Conservation (phyloP, 352 stramenopile species). For the Aphanomyces stellatus region DNA sequence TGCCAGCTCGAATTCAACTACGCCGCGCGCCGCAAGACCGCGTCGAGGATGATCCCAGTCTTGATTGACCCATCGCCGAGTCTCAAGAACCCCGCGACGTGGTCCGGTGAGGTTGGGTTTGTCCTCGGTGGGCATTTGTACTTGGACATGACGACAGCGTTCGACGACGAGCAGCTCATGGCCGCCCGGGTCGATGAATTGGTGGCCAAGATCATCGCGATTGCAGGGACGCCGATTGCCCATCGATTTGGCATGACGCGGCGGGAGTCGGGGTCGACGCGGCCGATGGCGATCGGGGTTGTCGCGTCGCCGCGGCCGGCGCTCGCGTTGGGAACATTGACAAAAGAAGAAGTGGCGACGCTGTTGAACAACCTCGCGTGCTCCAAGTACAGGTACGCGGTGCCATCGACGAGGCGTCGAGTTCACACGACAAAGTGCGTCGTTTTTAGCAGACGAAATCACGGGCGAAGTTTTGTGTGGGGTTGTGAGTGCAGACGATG, state of each 20-base stretch:
- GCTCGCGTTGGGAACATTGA: too few species aligned
- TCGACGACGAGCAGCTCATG: neutral
- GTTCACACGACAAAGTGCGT: neutral
- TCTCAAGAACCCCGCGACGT: neutral
- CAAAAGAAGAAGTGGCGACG: neutral
- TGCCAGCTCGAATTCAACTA: constrained; percentile 14
- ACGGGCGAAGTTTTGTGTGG: neutral
- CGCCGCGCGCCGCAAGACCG: neutral
- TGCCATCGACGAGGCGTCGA: too few species aligned
- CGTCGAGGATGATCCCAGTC: constrained; percentile 7
- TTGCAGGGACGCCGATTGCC: neutral
- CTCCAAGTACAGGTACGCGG: constrained; percentile 1
- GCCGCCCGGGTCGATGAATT: neutral
- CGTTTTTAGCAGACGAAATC: neutral
- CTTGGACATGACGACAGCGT: constrained; percentile 2
- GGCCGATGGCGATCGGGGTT: too few species aligned
- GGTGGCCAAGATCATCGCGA: neutral
- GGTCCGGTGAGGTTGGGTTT: neutral
- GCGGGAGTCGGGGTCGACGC: too few species aligned
- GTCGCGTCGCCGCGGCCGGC: too few species aligned
- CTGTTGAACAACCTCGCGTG: neutral
- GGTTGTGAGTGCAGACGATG: neutral
- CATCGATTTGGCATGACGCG: too few species aligned
- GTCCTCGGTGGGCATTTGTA: constrained; percentile 9
- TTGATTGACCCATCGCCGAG: neutral